phyloP scores from a whole-genome alignment of 2,329 filamentous ascomycete genomes.

The Epicoccum nigrum region DNA sequence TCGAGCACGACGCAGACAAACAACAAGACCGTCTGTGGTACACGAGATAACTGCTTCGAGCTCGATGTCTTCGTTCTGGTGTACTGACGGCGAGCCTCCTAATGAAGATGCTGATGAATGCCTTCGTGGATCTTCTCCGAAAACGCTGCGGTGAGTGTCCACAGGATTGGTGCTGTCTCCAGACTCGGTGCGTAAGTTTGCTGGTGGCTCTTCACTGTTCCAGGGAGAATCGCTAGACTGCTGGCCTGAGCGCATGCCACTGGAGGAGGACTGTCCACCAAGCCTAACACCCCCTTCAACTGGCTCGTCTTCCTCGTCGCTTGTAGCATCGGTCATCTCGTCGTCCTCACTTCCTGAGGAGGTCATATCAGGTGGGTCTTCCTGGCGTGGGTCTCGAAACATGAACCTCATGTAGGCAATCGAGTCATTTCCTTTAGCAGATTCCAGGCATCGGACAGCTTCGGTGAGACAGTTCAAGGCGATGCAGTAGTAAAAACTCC shows the following conservation, averaged over 20 bases:
- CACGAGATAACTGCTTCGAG: constrained; percentile 91
- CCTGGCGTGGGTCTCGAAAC: constrained; percentile 74
- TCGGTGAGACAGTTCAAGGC: constrained; percentile 77
- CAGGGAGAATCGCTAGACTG: constrained; percentile 21
- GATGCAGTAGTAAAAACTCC: constrained; percentile 88
- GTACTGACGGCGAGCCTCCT: constrained; percentile 32
- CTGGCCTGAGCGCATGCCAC: constrained; percentile 3
- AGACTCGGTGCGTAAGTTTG: constrained; percentile 51
- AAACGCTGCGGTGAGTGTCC: constrained; percentile 40
- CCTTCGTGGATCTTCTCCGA: constrained; percentile 35
- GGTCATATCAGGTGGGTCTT: constrained; percentile 42
- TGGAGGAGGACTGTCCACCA: constrained; percentile 4
- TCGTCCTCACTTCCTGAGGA: constrained; percentile 57
- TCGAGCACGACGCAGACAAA: constrained; percentile 76
- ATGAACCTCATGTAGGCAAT: constrained; percentile 88
- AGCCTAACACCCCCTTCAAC: constrained; percentile 53
- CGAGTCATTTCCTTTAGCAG: constrained; percentile 87
- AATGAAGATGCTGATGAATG: constrained; percentile 39
- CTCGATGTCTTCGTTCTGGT: constrained; percentile 61
- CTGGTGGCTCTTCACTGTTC: constrained; percentile 27
- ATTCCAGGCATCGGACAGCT: constrained; percentile 78
- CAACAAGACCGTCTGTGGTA: constrained; percentile 84
- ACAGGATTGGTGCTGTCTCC: constrained; percentile 52
- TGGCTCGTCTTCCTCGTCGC: constrained; percentile 55
- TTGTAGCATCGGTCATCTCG: constrained; percentile 56